These are phyloP conservation scores for Nyssa sinensis DNA, from an alignment of 148 eudicot species.

Conservation along the genomic window DNA sequence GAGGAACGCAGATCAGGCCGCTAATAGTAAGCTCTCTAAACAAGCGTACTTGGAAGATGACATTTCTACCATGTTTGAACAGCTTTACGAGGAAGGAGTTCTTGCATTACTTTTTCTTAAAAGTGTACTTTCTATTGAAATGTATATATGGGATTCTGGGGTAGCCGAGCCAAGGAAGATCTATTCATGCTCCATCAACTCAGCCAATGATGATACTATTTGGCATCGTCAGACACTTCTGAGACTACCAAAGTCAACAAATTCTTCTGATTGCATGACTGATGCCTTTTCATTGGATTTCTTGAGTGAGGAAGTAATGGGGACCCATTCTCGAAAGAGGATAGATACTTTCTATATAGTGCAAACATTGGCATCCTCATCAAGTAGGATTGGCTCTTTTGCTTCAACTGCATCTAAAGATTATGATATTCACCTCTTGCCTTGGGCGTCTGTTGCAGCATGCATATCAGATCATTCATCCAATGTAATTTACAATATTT, in stretches of 20 bases:
- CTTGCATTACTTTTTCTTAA: conserved; percentile 80
- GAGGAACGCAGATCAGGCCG: conserved; percentile 91
- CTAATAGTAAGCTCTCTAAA: conserved; percentile 88
- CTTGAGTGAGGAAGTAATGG: conserved; percentile 57
- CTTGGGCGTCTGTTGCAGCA: conserved; percentile 98
- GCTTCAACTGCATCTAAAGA: conserved; percentile 78
- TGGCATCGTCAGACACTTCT: conserved; percentile 85
- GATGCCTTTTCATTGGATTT: conserved; percentile 79
- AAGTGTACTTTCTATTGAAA: conserved; percentile 76
- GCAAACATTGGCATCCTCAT: conserved; percentile 86
- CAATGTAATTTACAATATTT: conserved; percentile 32
- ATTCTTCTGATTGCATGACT: conserved; percentile 41
- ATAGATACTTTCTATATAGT: conserved; percentile 71
- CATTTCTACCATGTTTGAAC: conserved; percentile 70
- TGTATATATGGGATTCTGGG: conserved; percentile 88
- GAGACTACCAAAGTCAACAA: conserved; percentile 63
- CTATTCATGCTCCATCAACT: conserved; percentile 74
- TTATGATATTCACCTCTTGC: conserved; percentile 87
- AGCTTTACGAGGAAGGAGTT: conserved; percentile 91
- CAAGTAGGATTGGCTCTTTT: conserved; percentile 93
- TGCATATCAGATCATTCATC: conserved; percentile 66
- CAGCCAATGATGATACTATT: conserved; percentile 52
- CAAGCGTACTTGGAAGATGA: conserved; percentile 89
- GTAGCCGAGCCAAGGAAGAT: conserved; percentile 62
- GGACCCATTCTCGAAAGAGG: conserved; percentile 47